A percentile compares a stretch with the other conserved stretches of the same genome.
Evolutionary conservation across 441 rosid species (phyloP).

Genomic region (Geranium incanum): DNA sequence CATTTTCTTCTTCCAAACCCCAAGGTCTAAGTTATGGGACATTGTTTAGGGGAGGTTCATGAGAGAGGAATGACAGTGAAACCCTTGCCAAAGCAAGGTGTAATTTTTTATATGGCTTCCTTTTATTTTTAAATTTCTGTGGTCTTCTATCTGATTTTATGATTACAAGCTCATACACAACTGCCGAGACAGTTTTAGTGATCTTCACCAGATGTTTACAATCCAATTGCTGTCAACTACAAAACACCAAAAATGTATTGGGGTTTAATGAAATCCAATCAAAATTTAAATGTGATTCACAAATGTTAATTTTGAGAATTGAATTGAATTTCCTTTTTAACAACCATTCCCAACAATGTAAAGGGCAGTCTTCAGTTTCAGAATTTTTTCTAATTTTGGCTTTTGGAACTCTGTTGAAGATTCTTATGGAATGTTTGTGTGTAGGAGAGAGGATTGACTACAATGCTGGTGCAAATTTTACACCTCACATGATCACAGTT

Average conservation of each 20-base stretch:
- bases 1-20: too few relatives aligned
- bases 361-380: neutral
- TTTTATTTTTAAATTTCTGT: neutral
- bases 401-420: neutral
- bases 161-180: neutral
- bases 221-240: neutral
- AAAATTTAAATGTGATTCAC: neutral
- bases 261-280: neutral
- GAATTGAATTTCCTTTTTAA: neutral
- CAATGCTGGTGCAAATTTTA: conserved; percentile 65
- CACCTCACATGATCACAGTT: conserved; percentile 74
- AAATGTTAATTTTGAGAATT: neutral
- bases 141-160: neutral
- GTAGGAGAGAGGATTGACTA: conserved; percentile 52
- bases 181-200: neutral
- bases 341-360: neutral
- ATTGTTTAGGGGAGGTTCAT: neutral
- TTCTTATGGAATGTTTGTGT: conserved; percentile 10
- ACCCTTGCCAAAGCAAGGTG: neutral
- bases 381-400: neutral
- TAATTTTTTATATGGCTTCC: neutral
- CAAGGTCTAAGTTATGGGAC: neutral
- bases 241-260: neutral
- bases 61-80: neutral
- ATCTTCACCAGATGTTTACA: neutral